Evolutionary conservation across 179 eudicot species (phyloP).

Genomic region (Patellifolia procumbens): DNA sequence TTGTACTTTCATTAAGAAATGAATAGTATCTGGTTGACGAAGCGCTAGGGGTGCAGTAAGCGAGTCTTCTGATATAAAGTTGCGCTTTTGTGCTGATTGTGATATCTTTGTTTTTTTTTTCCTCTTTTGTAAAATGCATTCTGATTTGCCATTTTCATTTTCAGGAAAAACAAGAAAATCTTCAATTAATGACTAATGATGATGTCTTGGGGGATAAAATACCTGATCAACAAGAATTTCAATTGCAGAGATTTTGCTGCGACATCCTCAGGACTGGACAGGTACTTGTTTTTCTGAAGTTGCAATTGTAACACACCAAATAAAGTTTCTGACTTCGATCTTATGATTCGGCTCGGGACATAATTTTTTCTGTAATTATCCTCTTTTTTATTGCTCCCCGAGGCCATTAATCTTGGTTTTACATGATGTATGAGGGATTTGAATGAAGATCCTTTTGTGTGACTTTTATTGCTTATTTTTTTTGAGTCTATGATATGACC

Average conservation of each 20-base stretch:
- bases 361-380: not conserved
- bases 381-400: not conserved
- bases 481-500: no score
- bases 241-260: slow-evolving; percentile 69
- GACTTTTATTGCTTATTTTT: no score
- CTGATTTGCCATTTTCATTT: slow-evolving; percentile 11
- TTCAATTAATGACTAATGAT: slow-evolving; percentile 67
- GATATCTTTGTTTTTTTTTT: not conserved
- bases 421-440: not conserved
- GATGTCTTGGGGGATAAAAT: slow-evolving; percentile 87
- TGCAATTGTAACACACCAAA: not conserved
- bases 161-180: slow-evolving; percentile 63
- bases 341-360: not conserved
- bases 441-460: not conserved
- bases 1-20: no score
- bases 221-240: slow-evolving; percentile 71
- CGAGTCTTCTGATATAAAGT: not conserved
- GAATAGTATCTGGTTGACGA: no score
- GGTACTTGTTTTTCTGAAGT: slow-evolving; percentile 33
- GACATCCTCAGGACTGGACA: slow-evolving; percentile 54
- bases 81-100: not conserved
- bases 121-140: not conserved
- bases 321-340: not conserved
- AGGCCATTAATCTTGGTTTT: not conserved
- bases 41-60: not conserved